phyloP scores from a whole-genome alignment of 345 rosid genomes.

The Orychophragmus violaceus region DNA sequence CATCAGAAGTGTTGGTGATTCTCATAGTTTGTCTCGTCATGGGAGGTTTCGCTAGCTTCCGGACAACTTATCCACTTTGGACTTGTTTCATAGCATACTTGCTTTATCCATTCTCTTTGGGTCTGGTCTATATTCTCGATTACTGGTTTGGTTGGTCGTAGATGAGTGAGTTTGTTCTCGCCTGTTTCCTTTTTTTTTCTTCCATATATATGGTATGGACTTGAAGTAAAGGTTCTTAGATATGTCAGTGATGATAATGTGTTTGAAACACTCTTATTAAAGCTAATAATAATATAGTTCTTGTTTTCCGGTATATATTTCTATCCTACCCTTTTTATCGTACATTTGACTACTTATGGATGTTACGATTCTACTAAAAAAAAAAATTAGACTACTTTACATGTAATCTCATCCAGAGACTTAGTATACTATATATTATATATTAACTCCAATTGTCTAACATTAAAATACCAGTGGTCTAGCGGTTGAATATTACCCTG shows the following conservation, averaged over 20 bases:
- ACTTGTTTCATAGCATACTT: slow-evolving; percentile 58
- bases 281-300: slow-evolving; percentile 9
- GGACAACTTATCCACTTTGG: slow-evolving; percentile 90
- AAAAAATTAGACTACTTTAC: too few species aligned
- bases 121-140: slow-evolving; percentile 78
- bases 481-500: too few species aligned
- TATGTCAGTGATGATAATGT: slow-evolving; percentile 3
- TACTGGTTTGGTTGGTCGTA: slow-evolving; percentile 88
- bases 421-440: too few species aligned
- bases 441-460: too few species aligned
- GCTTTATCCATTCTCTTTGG: slow-evolving; percentile 83
- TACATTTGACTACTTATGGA: not conserved
- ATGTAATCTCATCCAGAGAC: too few species aligned
- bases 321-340: not conserved
- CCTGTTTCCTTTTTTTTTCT: not conserved
- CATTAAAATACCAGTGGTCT: too few species aligned
- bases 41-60: slow-evolving; percentile 80
- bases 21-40: slow-evolving; percentile 76
- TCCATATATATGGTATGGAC: not conserved
- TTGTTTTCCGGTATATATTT: not conserved
- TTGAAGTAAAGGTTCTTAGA: not conserved
- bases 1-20: slow-evolving; percentile 85
- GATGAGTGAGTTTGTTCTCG: slow-evolving; percentile 17
- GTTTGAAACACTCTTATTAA: not conserved
- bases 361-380: not conserved